Conservation (phyloP, 345 rosid genomes). For the Citrus inodora region DNA sequence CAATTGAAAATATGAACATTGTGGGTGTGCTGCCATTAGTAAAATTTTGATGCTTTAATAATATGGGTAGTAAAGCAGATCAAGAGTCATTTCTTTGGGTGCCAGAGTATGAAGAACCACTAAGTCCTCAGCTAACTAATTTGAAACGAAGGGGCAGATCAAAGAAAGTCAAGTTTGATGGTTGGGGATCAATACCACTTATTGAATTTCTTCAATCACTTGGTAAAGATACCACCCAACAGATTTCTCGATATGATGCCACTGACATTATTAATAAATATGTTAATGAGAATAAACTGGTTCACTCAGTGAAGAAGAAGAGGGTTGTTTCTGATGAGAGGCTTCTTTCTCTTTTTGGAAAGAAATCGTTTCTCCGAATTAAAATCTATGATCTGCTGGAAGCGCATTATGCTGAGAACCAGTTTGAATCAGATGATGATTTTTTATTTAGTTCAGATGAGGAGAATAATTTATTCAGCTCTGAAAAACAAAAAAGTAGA, state of each 20-base stretch:
- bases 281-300: conserved; percentile 39
- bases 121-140: background rate
- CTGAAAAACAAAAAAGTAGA: conserved; percentile 22
- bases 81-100: conserved; percentile 34
- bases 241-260: conserved; percentile 51
- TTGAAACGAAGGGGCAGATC: conserved; percentile 45
- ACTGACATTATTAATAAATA: conserved; percentile 42
- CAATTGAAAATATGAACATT: background rate
- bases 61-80: background rate
- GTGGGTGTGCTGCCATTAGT: background rate
- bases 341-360: conserved; percentile 59
- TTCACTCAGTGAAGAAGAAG: conserved; percentile 49
- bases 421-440: conserved; percentile 46
- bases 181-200: conserved; percentile 82
- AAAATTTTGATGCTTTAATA: background rate
- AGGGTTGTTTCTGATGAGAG: conserved; percentile 49
- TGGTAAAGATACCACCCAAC: conserved; percentile 39
- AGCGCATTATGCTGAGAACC: conserved; percentile 63
- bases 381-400: conserved; percentile 58
- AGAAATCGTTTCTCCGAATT: conserved; percentile 36
- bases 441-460: conserved; percentile 39
- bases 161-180: conserved; percentile 45
- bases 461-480: conserved; percentile 18
- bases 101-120: conserved; percentile 31
- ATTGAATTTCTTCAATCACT: conserved; percentile 55